A percentile compares a stretch with the other conserved stretches of the same genome.
Evolutionary conservation across 2,329 filamentous ascomycete genomes (phyloP).

Genomic region (Exserohilum rostratum): DNA sequence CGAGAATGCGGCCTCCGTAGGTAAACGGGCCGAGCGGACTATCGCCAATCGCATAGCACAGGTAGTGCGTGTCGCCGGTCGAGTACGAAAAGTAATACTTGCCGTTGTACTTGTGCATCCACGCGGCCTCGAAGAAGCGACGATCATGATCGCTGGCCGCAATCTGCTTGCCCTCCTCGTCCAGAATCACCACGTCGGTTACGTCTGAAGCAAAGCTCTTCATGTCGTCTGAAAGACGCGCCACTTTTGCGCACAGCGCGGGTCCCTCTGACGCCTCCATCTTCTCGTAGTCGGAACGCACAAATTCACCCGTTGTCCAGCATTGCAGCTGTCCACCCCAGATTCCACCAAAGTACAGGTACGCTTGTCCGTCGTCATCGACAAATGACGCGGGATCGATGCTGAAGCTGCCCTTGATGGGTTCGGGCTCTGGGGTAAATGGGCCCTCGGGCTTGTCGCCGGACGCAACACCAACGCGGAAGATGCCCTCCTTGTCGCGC

Average conservation of each 20-base stretch:
- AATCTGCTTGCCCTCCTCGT: constrained; percentile 61
- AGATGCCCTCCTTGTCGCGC: constrained; percentile 70
- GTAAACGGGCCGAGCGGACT: constrained; percentile 74
- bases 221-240: constrained; percentile 69
- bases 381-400: constrained; percentile 80
- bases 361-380: constrained; percentile 68
- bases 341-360: constrained; percentile 78
- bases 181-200: constrained; percentile 68
- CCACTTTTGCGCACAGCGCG: constrained; percentile 72
- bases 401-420: constrained; percentile 72
- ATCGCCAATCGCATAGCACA: constrained; percentile 71
- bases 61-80: constrained; percentile 77
- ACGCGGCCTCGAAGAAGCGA: constrained; percentile 81
- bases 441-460: constrained; percentile 70
- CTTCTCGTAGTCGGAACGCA: constrained; percentile 44
- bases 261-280: constrained; percentile 46
- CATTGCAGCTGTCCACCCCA: constrained; percentile 84
- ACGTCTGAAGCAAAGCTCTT: constrained; percentile 62
- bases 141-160: constrained; percentile 72
- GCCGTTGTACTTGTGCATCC: constrained; percentile 75
- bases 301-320: constrained; percentile 68
- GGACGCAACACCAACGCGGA: constrained; percentile 76
- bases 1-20: constrained; percentile 72
- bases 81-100: constrained; percentile 80
- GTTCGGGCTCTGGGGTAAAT: constrained; percentile 68